Base-by-base conservation (phyloP, 2,329 filamentous ascomycete genomes). In the Ascosphaera apis region DNA sequence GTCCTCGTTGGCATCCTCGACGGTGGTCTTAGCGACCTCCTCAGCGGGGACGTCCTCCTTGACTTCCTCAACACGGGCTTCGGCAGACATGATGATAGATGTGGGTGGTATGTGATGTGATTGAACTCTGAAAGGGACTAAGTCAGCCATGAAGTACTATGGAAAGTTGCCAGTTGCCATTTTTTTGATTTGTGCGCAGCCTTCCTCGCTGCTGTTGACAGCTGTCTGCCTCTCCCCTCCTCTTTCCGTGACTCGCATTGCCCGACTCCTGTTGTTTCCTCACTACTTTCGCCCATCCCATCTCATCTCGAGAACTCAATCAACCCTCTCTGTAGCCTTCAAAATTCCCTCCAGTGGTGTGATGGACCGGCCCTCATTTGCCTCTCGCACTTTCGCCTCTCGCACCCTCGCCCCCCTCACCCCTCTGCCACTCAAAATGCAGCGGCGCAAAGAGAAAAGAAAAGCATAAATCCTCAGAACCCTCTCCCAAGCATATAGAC, bases 21-120 rank as follows among this genome's bases (percentile, higher is more conserved):
- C 75, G 51, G 78, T 78, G 51, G 76, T 72, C 72, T 88, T 84
- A 67, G 80, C 74, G 55, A 74, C 69, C 66, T 81, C 76, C 53
- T 84, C 58, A 57, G 95, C 88, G 51, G 81, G 77, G 53, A 98
- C 73, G 67, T 98, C 88, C 70, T 98, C 86, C 25, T 28, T 28
- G 25, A 28, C 25, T 28, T 28, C 25, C 25, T 28, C 25, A 13
- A 28, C 25, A 13, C 25, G 25, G 8, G 25, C 13, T 28, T 28
- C 25, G 13, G 5, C 5, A 4, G 15, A n/a, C 15, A 5, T 19
- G 18, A 34, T 34, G 15, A 16, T 16, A 8, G 33, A 4, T 5
- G 15, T 16, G 5, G 30, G 12, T 15, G 13, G 30, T 31, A 12
- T 12, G 16, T 4, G n/a, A 31, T 31, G 6, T 4, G 30, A 31